phyloP scores from a whole-genome alignment of 805 yeast genomes.

The Kazachstania kunashirensis region DNA sequence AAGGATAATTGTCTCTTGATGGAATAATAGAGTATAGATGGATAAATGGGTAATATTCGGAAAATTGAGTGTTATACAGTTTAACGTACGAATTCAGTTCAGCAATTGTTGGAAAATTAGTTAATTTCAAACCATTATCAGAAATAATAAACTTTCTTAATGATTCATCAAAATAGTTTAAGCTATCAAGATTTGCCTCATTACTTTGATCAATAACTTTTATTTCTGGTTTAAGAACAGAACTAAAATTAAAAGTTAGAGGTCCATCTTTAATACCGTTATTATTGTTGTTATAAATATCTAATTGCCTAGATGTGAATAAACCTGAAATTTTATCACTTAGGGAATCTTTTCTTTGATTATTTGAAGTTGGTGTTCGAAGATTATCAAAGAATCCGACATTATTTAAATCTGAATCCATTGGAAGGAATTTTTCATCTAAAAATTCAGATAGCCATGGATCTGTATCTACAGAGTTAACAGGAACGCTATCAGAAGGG shows the following conservation, averaged over 20 bases:
- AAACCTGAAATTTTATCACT: conserved; percentile 44
- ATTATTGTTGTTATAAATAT: conserved; percentile 35
- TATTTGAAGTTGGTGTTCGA: neutral
- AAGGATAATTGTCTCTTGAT: conserved; percentile 44
- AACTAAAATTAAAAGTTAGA: conserved; percentile 3
- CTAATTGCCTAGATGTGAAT: conserved; percentile 57
- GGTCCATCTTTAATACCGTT: neutral
- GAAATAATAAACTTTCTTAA: conserved; percentile 45
- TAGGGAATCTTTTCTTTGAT: conserved; percentile 1
- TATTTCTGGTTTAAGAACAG: neutral
- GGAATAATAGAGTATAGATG: conserved; percentile 53
- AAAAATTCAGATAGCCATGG: conserved; percentile 10
- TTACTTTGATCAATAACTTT: too few relatives aligned
- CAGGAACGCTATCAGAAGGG: neutral
- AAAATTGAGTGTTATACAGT: conserved; percentile 66
- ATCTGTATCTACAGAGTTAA: conserved; percentile 3
- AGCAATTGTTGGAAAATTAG: conserved; percentile 62
- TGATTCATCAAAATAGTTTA: conserved; percentile 48
- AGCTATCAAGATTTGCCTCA: neutral
- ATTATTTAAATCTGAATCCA: conserved; percentile 37
- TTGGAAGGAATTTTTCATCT: neutral
- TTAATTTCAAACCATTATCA: conserved; percentile 42
- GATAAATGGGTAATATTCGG: conserved; percentile 73
- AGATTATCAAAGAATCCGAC: conserved; percentile 39
- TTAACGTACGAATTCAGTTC: conserved; percentile 69